phyloP scores from a whole-genome alignment of 306 rosid genomes.

The Cicer arietinum region DNA sequence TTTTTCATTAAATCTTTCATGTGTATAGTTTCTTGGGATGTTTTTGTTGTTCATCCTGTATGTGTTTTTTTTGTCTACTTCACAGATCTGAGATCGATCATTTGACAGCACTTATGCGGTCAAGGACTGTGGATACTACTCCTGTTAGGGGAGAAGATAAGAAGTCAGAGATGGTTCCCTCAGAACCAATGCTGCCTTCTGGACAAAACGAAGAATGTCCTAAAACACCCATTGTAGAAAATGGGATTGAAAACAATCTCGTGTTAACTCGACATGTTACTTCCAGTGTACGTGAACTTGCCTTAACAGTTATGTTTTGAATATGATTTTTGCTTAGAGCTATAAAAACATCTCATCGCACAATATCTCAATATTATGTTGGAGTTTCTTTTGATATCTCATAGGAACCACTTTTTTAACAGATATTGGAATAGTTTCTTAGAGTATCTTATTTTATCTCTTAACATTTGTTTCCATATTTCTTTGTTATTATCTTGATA shows the following conservation, averaged over 20 bases:
- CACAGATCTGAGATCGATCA: slow-evolving; percentile 89
- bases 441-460: background rate
- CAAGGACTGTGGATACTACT: slow-evolving; percentile 64
- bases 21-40: background rate
- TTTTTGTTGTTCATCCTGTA: slow-evolving; percentile 8
- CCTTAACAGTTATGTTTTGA: slow-evolving; percentile 11
- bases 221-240: slow-evolving; percentile 48
- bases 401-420: background rate
- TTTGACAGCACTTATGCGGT: slow-evolving; percentile 79
- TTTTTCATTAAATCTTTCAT: background rate
- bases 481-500: background rate
- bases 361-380: background rate
- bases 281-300: slow-evolving; percentile 60
- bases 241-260: slow-evolving; percentile 49
- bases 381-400: background rate
- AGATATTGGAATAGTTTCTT: background rate
- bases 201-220: slow-evolving; percentile 52
- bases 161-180: slow-evolving; percentile 52
- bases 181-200: slow-evolving; percentile 46
- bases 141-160: slow-evolving; percentile 55
- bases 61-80: slow-evolving; percentile 35
- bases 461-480: background rate
- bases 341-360: background rate
- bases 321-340: background rate
- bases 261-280: slow-evolving; percentile 54